phyloP scores from a whole-genome alignment of 2,329 filamentous ascomycete genomes.

The Fusarium protoensiforme region DNA sequence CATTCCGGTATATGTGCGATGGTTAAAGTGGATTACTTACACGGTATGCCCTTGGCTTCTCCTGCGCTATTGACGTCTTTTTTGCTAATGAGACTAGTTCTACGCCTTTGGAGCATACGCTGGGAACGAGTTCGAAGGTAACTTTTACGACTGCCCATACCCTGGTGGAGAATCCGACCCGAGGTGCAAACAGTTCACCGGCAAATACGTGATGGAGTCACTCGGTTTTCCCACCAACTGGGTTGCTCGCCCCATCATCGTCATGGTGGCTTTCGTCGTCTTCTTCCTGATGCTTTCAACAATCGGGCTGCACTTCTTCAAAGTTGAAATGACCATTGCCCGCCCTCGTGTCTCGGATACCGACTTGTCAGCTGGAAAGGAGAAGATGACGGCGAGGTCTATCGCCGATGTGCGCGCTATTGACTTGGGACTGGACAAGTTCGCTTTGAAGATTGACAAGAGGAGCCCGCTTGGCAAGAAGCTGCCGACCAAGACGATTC shows the following conservation, averaged over 20 bases:
- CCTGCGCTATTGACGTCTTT: not conserved
- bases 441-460: constrained; percentile 73
- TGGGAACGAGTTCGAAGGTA: constrained; percentile 77
- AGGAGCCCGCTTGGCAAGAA: constrained; percentile 63
- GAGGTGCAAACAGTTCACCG: constrained; percentile 75
- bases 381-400: constrained; percentile 70
- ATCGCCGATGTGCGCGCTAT: constrained; percentile 67
- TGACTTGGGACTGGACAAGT: constrained; percentile 72
- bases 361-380: constrained; percentile 76
- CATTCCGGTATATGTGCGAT: constrained; percentile 81
- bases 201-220: constrained; percentile 74
- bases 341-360: constrained; percentile 68
- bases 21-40: constrained; percentile 77
- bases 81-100: constrained; percentile 56
- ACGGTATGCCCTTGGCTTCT: constrained; percentile 52
- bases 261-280: constrained; percentile 69
- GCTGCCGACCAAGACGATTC: constrained; percentile 66
- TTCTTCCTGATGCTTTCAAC: constrained; percentile 72
- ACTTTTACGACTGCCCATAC: constrained; percentile 78
- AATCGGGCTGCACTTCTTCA: constrained; percentile 71
- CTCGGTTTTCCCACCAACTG: constrained; percentile 76
- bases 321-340: constrained; percentile 76
- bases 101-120: constrained; percentile 78
- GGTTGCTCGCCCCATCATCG: constrained; percentile 73
- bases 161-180: constrained; percentile 71